phyloP scores from a whole-genome alignment of 169 alveolate species.

The Cryptosporidium andersoni region DNA sequence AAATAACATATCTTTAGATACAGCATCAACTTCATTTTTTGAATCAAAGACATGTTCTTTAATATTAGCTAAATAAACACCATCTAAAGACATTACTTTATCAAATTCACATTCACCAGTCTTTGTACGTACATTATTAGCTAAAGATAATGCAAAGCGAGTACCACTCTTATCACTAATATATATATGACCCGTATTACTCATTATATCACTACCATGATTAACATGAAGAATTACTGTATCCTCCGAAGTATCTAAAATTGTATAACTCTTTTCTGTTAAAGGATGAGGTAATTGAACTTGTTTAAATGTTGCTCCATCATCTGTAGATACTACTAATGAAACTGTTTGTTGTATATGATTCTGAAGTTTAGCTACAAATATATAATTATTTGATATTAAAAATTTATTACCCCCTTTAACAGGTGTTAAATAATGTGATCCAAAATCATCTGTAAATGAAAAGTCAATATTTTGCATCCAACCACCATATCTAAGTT shows the following conservation, averaged over 20 bases:
- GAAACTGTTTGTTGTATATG: constrained; percentile 88
- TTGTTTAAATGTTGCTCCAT: constrained; percentile 82
- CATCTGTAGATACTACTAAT: constrained; percentile 89
- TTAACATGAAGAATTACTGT: constrained; percentile 95
- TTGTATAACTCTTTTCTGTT: constrained; percentile 92
- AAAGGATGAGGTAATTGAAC: constrained; percentile 91
- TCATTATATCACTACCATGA: constrained; percentile 86
- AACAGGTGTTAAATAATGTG: constrained; percentile 80
- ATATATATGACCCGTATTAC: constrained; percentile 92
- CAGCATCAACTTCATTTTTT: constrained; percentile 5
- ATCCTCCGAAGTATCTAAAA: constrained; percentile 95
- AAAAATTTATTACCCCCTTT: constrained; percentile 92
- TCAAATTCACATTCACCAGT: constrained; percentile 95
- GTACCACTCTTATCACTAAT: constrained; percentile 93
- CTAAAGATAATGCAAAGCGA: constrained; percentile 89
- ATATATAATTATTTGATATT: constrained; percentile 90
- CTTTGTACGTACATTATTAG: constrained; percentile 88
- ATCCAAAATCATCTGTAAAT: constrained; percentile 90
- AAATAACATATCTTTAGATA: neutral
- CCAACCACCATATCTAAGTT: constrained; percentile 91
- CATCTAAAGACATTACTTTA: constrained; percentile 92
- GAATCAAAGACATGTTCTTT: constrained; percentile 81
- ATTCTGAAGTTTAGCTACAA: constrained; percentile 89
- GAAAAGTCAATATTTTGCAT: constrained; percentile 85
- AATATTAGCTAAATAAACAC: constrained; percentile 94